phyloP scores from a whole-genome alignment of 2,329 filamentous ascomycete species.

The Plenodomus biglobosus region DNA sequence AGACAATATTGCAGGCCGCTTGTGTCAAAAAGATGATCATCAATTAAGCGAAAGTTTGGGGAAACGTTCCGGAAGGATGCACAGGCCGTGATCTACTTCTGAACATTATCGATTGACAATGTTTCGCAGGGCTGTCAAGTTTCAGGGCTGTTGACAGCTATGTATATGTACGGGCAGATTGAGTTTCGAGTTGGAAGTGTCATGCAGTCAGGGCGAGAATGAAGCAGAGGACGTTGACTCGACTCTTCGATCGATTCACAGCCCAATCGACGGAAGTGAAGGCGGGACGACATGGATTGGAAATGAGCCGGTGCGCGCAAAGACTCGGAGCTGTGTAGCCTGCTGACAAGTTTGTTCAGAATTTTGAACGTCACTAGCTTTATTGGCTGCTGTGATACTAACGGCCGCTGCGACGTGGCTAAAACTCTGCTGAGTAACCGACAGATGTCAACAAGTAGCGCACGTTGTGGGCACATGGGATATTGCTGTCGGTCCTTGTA shows the following conservation, averaged over 20 bases:
- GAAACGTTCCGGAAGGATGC: background rate
- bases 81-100: background rate
- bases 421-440: background rate
- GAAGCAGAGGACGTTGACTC: background rate
- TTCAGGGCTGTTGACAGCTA: background rate
- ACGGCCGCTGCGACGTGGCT: too few species aligned
- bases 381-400: background rate
- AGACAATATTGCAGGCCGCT: background rate
- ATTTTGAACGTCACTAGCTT: background rate
- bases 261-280: background rate
- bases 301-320: background rate
- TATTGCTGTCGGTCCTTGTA: too few species aligned
- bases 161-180: background rate
- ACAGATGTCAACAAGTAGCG: background rate
- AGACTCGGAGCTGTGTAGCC: background rate
- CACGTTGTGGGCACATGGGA: too few species aligned
- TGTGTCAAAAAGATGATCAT: background rate
- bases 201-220: too few species aligned
- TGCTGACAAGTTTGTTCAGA: background rate
- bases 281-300: background rate
- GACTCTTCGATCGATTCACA: background rate
- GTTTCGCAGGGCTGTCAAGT: background rate
- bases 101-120: background rate
- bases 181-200: too few species aligned
- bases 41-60: background rate